Conservation (phyloP, 805 yeast species). For the Helenozyma baotianmanensis region DNA sequence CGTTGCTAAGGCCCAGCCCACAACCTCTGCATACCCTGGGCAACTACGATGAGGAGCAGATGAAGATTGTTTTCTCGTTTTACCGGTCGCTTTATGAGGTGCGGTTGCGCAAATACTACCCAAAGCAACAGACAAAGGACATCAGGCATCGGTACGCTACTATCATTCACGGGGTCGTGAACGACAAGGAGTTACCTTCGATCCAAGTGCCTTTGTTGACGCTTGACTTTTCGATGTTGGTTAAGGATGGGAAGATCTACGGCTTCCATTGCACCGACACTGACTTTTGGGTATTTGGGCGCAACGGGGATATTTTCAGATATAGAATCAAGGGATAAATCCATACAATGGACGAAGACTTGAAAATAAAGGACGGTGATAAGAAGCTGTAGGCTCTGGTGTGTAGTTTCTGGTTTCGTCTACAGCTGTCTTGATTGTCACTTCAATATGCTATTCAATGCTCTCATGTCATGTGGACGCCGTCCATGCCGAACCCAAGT, state of each 20-base stretch:
- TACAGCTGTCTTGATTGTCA: background rate
- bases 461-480: slow-evolving; percentile 10
- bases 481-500: slow-evolving; percentile 43
- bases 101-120: slow-evolving; percentile 31
- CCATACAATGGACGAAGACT: background rate
- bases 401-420: background rate
- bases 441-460: background rate
- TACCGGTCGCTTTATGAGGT: slow-evolving; percentile 33
- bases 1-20: slow-evolving; percentile 8
- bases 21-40: slow-evolving; percentile 3
- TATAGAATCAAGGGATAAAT: slow-evolving; percentile 15
- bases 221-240: slow-evolving; percentile 29
- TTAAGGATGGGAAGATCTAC: slow-evolving; percentile 33
- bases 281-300: slow-evolving; percentile 35
- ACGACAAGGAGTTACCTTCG: slow-evolving; percentile 36
- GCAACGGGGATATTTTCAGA: slow-evolving; percentile 37
- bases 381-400: too few species aligned
- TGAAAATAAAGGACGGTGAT: too few species aligned
- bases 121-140: slow-evolving; percentile 12
- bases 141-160: slow-evolving; percentile 12
- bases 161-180: slow-evolving; percentile 33
- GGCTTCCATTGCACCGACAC: slow-evolving; percentile 25
- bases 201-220: slow-evolving; percentile 32
- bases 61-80: slow-evolving; percentile 26
- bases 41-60: slow-evolving; percentile 17